phyloP scores from a whole-genome alignment of 768 basidiomycete species.

The Kwoniella botswanensis region DNA sequence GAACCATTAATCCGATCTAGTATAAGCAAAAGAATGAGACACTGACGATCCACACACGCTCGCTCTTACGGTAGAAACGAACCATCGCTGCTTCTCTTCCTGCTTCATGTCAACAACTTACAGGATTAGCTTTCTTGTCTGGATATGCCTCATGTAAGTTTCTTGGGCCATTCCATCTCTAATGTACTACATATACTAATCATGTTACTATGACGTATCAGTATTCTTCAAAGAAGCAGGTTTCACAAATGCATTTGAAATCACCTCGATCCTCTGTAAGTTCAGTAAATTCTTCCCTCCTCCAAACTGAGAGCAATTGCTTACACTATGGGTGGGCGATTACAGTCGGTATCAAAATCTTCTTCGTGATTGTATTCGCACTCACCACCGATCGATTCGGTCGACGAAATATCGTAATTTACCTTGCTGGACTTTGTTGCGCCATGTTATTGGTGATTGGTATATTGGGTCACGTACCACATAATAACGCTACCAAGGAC shows the following conservation, averaged over 20 bases:
- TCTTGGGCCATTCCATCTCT: too few species aligned
- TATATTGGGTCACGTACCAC: slow-evolving; percentile 25
- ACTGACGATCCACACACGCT: background rate
- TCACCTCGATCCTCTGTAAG: slow-evolving; percentile 28
- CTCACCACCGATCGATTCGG: slow-evolving; percentile 31
- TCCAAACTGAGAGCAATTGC: background rate
- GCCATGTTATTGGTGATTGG: slow-evolving; percentile 32
- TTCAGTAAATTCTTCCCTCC: too few species aligned
- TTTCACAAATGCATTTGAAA: slow-evolving; percentile 33
- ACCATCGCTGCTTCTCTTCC: slow-evolving; percentile 28
- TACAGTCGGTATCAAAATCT: slow-evolving; percentile 27
- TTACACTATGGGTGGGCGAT: background rate
- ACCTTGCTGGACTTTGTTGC: slow-evolving; percentile 12
- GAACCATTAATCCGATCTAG: too few species aligned
- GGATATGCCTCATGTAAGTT: slow-evolving; percentile 28
- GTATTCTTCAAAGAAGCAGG: slow-evolving; percentile 36
- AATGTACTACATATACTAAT: too few species aligned
- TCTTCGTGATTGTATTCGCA: slow-evolving; percentile 24
- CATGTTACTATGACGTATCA: background rate
- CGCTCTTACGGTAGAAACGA: slow-evolving; percentile 1
- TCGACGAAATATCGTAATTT: slow-evolving; percentile 29
- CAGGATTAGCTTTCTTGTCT: slow-evolving; percentile 30
- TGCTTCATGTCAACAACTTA: slow-evolving; percentile 23
- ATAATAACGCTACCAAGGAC: slow-evolving; percentile 16
- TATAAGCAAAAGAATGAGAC: too few species aligned